phyloP scores from a whole-genome alignment of 2,329 filamentous ascomycete genomes.

The Seiridium unicorne region DNA sequence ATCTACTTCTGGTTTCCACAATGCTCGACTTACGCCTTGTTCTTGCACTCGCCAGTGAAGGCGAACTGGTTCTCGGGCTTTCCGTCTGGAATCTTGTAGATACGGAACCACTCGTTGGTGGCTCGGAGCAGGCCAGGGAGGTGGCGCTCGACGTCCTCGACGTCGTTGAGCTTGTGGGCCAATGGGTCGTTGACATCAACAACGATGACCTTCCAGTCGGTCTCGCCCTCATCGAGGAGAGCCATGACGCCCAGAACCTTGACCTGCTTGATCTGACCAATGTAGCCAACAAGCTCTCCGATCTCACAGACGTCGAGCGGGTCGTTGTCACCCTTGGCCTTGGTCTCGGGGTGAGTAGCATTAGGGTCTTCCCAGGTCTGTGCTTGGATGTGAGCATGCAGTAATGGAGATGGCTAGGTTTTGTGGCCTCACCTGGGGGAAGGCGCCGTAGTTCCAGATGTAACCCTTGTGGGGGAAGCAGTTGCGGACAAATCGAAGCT shows the following conservation, averaged over 20 bases:
- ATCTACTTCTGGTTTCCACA: neutral
- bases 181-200: conserved; percentile 98
- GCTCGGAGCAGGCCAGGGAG: conserved; percentile 93
- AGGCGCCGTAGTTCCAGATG: conserved; percentile 99
- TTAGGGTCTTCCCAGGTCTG: conserved; percentile 99
- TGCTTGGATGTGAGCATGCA: conserved; percentile 9
- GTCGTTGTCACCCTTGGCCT: conserved; percentile 98
- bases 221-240: conserved; percentile 98
- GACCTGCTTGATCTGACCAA: conserved; percentile 98
- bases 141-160: conserved; percentile 98
- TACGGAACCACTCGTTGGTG: conserved; percentile 99
- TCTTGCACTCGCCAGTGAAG: conserved; percentile 99
- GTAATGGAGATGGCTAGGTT: conserved; percentile 12
- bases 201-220: conserved; percentile 99
- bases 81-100: conserved; percentile 99
- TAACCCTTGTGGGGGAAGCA: conserved; percentile 99
- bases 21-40: conserved; percentile 71
- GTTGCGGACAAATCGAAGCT: conserved; percentile 98
- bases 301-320: conserved; percentile 99
- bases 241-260: conserved; percentile 99
- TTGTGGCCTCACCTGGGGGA: conserved; percentile 75
- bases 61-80: conserved; percentile 99
- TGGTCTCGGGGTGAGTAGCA: conserved; percentile 93
- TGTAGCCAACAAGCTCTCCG: conserved; percentile 94
- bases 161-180: conserved; percentile 93